Percentiles rank a stretch among this genome's conserved stretches.
These are phyloP conservation scores for Middelhovenomyces tepae DNA, from an alignment of 805 yeast species.

Conservation along the genomic window DNA sequence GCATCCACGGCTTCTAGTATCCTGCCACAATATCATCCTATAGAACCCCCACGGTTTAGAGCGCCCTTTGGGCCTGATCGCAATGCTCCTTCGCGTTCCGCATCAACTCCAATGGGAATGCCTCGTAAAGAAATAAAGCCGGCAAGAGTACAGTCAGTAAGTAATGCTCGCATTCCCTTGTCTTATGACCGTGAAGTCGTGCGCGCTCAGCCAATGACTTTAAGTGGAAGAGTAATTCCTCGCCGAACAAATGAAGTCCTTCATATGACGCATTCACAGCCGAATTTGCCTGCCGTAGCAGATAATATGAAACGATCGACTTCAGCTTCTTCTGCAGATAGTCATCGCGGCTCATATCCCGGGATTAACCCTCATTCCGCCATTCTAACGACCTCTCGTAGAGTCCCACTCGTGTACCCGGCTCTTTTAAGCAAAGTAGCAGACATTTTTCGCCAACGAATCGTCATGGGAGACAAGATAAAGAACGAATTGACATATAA, in stretches of 20 bases:
- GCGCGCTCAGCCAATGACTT: conserved; percentile 13
- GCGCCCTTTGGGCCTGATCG: too few species aligned
- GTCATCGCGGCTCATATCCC: conserved; percentile 8
- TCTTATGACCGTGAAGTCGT: conserved; percentile 1
- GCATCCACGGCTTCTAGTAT: too few species aligned
- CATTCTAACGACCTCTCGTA: conserved; percentile 38
- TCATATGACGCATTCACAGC: neutral
- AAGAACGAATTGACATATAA: conserved; percentile 89
- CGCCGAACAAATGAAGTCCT: conserved; percentile 12
- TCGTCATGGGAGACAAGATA: conserved; percentile 65
- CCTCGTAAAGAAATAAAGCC: too few species aligned
- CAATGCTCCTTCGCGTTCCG: too few species aligned
- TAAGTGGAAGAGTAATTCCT: conserved; percentile 20
- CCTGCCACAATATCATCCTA: too few species aligned
- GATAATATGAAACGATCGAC: conserved; percentile 13
- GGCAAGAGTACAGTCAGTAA: too few species aligned
- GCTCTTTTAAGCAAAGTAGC: conserved; percentile 86
- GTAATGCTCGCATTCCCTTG: too few species aligned
- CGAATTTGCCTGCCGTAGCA: neutral
- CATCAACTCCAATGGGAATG: too few species aligned
- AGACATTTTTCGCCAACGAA: conserved; percentile 56
- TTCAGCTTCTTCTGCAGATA: conserved; percentile 10
- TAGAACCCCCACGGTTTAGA: too few species aligned
- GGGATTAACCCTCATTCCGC: conserved; percentile 30
- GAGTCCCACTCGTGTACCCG: conserved; percentile 73